Evolutionary conservation across 768 basidiomycete genomes (phyloP), one percentile per base, ranked within the genome.

Genomic region (Auricularia sp.): DNA sequence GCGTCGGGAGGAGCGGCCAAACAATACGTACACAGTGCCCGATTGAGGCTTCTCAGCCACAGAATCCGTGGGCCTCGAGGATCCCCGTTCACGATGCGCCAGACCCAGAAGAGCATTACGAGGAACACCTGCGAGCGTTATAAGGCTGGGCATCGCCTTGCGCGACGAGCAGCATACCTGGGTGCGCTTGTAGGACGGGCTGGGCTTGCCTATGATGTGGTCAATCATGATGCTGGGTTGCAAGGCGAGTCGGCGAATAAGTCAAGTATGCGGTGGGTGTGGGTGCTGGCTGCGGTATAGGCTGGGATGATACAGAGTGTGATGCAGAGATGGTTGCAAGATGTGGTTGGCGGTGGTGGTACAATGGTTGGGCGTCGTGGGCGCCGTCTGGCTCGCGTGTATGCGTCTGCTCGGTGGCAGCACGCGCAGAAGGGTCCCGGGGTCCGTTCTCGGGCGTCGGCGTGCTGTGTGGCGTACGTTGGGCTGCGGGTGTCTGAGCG

Each of bases 101-200:
- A 93, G 63, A 89, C 70, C 94, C 95, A 98, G 77, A 98, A 97
- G 74, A 91, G 70, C 67, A 97, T 83, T 69, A 97, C 91, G 60
- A 97, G 80, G 71, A 95, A 87, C 62, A 97, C 92, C 87, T 98
- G 67, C 39, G 18, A 11, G 61, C 39, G 7, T n/a, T 36, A 51
- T 35, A 35, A 61, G 39, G 53, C 35, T 54, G 54, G 39, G 34
- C 29, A 39, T 62, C 42, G 53, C 51, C 47, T 51, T 34, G 62
- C 54, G 29, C 61, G 39, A 29, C 58, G 44, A 11, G 47, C 23
- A 33, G 70, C 78, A 23, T 62, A 88, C 91, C 78, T 93, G 93
- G 2, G 87, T 76, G 51, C 94, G 84, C 74, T 92, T 94, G 88
- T 93, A 94, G n/a, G 87, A 85, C 11, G 90, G 86, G 72, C 80